Percentiles rank a stretch among this genome's conserved stretches.
These are phyloP conservation scores for Acanthamoeba sp. DNA, from an alignment of 208 protist genomes.

Conservation along the genomic window DNA sequence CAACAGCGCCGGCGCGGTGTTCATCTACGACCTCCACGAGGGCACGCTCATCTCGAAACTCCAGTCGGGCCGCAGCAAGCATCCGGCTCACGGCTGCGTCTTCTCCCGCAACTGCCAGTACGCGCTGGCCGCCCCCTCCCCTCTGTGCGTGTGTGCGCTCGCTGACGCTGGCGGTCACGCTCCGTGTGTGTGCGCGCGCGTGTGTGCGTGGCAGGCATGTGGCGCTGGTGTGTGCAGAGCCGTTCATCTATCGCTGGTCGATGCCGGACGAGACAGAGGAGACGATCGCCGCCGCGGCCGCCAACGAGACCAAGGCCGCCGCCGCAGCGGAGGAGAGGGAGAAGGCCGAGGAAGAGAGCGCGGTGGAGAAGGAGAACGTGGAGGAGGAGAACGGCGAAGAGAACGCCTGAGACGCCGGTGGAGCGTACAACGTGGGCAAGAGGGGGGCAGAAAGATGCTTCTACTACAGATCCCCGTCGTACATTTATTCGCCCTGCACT, in stretches of 20 bases:
- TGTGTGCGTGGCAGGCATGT: not conserved
- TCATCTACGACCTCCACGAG: slow-evolving; percentile 33
- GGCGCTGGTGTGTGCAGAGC: slow-evolving; percentile 12
- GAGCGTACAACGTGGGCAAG: not conserved
- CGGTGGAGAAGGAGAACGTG: not conserved
- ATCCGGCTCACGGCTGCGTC: not conserved
- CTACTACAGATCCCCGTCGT: not conserved
- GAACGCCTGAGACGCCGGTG: not conserved
- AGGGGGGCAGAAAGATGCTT: not conserved
- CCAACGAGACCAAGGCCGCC: not conserved
- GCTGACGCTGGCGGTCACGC: not conserved
- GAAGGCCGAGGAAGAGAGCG: not conserved
- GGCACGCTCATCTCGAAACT: not conserved
- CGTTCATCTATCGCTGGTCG: slow-evolving; percentile 67
- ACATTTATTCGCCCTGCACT: slow-evolving; percentile 8
- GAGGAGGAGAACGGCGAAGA: not conserved
- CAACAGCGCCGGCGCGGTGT: slow-evolving; percentile 43
- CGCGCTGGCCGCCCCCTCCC: not conserved
- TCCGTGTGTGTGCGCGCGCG: not conserved
- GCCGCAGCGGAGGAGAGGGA: not conserved
- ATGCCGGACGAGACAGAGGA: slow-evolving; percentile 22
- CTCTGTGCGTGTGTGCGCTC: not conserved
- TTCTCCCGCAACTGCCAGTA: slow-evolving; percentile 22
- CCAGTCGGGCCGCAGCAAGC: not conserved
- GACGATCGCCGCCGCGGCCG: not conserved